These are phyloP conservation scores for Metarhizium sp. DNA, from an alignment of 2,329 filamentous ascomycete species.

Conservation along the genomic window DNA sequence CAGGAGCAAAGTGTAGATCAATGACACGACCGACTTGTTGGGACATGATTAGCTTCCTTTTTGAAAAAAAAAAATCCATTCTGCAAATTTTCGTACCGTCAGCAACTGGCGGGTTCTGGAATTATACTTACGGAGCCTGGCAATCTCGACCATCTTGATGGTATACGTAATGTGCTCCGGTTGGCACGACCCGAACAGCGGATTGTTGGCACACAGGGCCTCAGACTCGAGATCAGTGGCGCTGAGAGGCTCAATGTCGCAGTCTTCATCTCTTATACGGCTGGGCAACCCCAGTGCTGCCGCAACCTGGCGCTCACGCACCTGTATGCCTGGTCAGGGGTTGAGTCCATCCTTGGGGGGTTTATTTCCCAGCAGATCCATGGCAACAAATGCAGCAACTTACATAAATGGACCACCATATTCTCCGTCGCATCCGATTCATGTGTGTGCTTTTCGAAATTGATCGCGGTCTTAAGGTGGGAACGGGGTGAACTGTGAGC, in stretches of 20 bases:
- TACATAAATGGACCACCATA: constrained; percentile 47
- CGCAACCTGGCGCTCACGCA: constrained; percentile 26
- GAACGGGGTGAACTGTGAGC: background rate
- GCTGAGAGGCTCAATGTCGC: constrained; percentile 25
- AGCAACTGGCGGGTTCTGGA: no score
- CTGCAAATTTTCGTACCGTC: no score
- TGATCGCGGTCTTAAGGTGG: constrained; percentile 14
- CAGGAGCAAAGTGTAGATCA: constrained; percentile 26
- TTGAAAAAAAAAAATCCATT: no score
- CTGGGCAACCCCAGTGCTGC: constrained; percentile 26
- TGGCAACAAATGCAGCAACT: constrained; percentile 11
- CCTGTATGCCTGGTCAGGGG: constrained; percentile 11
- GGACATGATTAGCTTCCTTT: background rate
- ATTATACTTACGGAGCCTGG: constrained; percentile 18
- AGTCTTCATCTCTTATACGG: constrained; percentile 28
- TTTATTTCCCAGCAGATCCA: background rate
- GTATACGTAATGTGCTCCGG: constrained; percentile 24
- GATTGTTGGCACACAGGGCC: constrained; percentile 10
- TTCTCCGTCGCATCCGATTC: constrained; percentile 30
- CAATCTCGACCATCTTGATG: constrained; percentile 29
- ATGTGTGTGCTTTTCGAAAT: constrained; percentile 16
- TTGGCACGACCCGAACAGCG: constrained; percentile 20
- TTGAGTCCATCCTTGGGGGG: no score
- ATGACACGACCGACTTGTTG: constrained; percentile 22
- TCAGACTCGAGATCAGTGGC: constrained; percentile 22